These are phyloP conservation scores for Rhizopus stolonifer DNA, from an alignment of 371 early-diverging fungal species.

Conservation along the genomic window DNA sequence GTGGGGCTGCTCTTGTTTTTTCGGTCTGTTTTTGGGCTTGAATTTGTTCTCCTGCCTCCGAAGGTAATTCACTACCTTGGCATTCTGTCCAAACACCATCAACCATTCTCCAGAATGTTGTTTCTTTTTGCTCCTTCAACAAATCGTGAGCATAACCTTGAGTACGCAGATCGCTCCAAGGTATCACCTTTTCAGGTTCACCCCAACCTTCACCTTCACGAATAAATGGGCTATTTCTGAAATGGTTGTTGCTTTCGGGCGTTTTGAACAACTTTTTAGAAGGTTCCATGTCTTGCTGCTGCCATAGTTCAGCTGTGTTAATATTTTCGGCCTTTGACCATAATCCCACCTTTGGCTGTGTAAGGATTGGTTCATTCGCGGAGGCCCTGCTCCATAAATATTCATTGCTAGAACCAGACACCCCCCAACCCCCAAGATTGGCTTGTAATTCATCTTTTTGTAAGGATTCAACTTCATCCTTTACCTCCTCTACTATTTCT, in stretches of 20 bases:
- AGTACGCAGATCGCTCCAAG: constrained; percentile 37
- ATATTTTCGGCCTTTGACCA: not conserved
- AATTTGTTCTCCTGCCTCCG: no score
- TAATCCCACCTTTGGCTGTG: not conserved
- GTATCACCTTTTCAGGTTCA: constrained; percentile 12
- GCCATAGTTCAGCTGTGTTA: not conserved
- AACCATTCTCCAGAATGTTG: constrained; percentile 32
- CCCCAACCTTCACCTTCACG: constrained; percentile 44
- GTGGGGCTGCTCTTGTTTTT: not conserved
- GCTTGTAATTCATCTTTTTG: not conserved
- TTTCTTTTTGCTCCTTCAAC: constrained; percentile 35
- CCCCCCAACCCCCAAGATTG: not conserved
- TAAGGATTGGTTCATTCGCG: not conserved
- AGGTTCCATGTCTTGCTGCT: not conserved
- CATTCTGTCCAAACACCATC: constrained; percentile 13
- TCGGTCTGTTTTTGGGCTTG: not conserved
- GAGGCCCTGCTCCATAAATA: not conserved
- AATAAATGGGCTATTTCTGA: constrained; percentile 6
- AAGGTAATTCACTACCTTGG: not conserved
- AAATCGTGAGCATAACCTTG: constrained; percentile 46
- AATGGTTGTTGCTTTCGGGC: not conserved
- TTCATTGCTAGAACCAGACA: not conserved
- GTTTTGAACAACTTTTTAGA: not conserved
- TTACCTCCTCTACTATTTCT: not conserved
- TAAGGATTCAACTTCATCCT: not conserved